Evolutionary conservation across 2,329 filamentous ascomycete species (phyloP).

Genomic region (Penicillium sclerotigenum): DNA sequence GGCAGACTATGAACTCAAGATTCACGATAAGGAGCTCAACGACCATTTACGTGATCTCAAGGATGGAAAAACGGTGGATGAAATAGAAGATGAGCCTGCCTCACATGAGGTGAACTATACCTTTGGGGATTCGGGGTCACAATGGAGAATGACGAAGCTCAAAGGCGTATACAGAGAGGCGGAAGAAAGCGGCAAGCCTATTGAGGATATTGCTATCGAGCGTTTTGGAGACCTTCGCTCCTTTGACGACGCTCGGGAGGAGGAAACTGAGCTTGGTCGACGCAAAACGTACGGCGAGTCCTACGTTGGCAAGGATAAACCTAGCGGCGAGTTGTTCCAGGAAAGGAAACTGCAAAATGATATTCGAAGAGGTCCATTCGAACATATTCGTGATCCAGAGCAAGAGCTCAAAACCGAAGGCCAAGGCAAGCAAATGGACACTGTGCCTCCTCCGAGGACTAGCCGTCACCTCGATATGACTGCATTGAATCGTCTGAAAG

Average conservation of each 20-base stretch:
- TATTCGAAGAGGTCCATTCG: conserved; percentile 39
- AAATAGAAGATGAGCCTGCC: conserved; percentile 53
- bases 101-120: conserved; percentile 70
- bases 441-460: conserved; percentile 50
- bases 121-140: conserved; percentile 84
- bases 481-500: conserved; percentile 81
- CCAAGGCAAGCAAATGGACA: conserved; percentile 59
- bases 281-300: conserved; percentile 77
- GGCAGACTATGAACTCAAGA: conserved; percentile 63
- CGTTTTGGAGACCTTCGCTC: conserved; percentile 75
- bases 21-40: conserved; percentile 82
- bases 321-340: conserved; percentile 78
- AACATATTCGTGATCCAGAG: conserved; percentile 32
- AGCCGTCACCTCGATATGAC: conserved; percentile 67
- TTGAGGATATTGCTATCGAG: conserved; percentile 81
- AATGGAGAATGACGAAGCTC: conserved; percentile 96
- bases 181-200: conserved; percentile 65
- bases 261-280: conserved; percentile 84
- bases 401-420: conserved; percentile 38
- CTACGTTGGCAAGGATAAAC: conserved; percentile 81
- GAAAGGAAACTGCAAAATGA: conserved; percentile 66
- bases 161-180: conserved; percentile 79
- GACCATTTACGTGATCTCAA: conserved; percentile 62
- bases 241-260: conserved; percentile 91
- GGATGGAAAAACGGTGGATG: conserved; percentile 54